A percentile compares a stretch with the other conserved stretches of the same genome.
phyloP scores from a whole-genome alignment of 108 stramenopile species.

The Cyclotella cryptica region DNA sequence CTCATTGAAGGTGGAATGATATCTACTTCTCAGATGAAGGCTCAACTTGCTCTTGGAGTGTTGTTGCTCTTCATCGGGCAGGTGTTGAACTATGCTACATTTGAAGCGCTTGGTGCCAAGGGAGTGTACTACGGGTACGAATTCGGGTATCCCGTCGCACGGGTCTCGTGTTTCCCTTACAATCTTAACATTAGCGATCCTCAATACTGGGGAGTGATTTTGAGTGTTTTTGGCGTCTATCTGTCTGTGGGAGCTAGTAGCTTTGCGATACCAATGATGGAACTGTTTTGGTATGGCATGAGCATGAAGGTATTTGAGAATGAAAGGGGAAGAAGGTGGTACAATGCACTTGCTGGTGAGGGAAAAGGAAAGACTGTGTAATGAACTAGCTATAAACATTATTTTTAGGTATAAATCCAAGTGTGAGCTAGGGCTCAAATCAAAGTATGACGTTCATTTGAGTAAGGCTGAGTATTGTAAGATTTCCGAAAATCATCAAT shows the following conservation, averaged over 20 bases:
- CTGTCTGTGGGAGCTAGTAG: conserved; percentile 31
- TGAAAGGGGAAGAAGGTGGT: conserved; percentile 38
- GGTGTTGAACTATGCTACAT: conserved; percentile 51
- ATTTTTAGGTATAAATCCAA: background rate
- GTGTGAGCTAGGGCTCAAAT: too few species aligned
- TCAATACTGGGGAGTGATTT: conserved; percentile 61
- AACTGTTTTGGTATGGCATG: conserved; percentile 51
- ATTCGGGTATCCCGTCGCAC: conserved; percentile 52
- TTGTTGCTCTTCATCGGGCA: conserved; percentile 48
- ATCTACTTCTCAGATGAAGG: conserved; percentile 15
- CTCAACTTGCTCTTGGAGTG: conserved; percentile 41
- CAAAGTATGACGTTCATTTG: too few species aligned
- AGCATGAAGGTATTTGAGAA: conserved; percentile 55
- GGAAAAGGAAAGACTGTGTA: background rate
- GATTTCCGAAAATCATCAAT: too few species aligned
- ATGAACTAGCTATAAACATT: background rate
- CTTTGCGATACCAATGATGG: conserved; percentile 44
- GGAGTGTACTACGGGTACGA: conserved; percentile 64
- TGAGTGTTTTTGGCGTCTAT: conserved; percentile 54
- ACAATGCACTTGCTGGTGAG: conserved; percentile 13
- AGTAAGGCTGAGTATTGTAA: too few species aligned
- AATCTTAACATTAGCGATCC: conserved; percentile 56
- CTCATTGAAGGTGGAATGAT: conserved; percentile 32
- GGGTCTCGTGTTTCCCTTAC: conserved; percentile 59
- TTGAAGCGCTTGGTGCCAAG: conserved; percentile 55